Conservation (phyloP, 768 basidiomycete genomes). For the Tylopilus sp. region DNA sequence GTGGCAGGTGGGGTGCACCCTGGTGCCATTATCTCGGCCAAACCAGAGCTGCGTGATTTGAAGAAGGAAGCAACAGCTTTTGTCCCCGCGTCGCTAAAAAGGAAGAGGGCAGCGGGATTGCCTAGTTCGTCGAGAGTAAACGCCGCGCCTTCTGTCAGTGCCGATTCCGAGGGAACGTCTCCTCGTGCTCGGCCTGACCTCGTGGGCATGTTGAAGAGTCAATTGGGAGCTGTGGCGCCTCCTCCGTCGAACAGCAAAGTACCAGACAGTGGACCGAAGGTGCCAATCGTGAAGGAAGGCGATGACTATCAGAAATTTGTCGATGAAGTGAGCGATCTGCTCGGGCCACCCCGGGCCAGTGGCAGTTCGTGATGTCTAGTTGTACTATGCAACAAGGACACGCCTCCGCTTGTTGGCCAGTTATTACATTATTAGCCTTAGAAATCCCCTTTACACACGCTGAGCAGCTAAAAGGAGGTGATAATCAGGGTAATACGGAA, state of each 20-base stretch:
- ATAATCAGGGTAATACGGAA: neutral
- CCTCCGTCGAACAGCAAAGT: slow-evolving; percentile 13
- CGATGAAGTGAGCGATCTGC: slow-evolving; percentile 70
- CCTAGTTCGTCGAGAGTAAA: slow-evolving; percentile 46
- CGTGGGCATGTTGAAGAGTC: slow-evolving; percentile 55
- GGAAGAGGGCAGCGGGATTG: slow-evolving; percentile 50
- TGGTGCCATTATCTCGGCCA: slow-evolving; percentile 76
- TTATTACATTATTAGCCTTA: neutral
- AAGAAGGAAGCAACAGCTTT: slow-evolving; percentile 95
- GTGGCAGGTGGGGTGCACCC: slow-evolving; percentile 45
- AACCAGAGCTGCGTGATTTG: slow-evolving; percentile 84
- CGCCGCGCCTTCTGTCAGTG: slow-evolving; percentile 57
- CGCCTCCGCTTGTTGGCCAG: neutral
- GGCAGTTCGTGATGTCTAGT: slow-evolving; percentile 10
- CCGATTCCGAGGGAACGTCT: slow-evolving; percentile 23
- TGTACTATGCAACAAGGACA: neutral
- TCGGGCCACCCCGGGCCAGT: slow-evolving; percentile 39
- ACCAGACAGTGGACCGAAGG: slow-evolving; percentile 20
- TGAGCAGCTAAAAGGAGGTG: neutral
- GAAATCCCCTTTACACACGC: neutral
- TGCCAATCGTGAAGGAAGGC: slow-evolving; percentile 39
- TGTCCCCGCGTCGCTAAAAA: slow-evolving; percentile 77
- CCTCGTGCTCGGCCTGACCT: slow-evolving; percentile 60
- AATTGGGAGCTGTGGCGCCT: slow-evolving; percentile 46
- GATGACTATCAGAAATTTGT: slow-evolving; percentile 77